Conservation (phyloP, 2,329 filamentous ascomycete genomes). For the Verticillium isaacii region DNA sequence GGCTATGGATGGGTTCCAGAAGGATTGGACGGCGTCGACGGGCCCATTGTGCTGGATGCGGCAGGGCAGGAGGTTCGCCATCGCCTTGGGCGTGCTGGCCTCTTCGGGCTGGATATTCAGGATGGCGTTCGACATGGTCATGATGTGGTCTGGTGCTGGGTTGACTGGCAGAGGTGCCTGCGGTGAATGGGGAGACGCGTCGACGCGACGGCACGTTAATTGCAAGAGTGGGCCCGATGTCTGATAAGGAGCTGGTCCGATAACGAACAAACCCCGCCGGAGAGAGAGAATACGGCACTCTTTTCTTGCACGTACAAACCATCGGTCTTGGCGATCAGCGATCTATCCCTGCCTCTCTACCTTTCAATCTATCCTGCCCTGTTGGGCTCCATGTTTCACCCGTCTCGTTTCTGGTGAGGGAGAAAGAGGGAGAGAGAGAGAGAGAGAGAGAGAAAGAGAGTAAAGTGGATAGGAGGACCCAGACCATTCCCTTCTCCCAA, state of each 20-base stretch:
- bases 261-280: background rate
- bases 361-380: too few relatives aligned
- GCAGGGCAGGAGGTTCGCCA: constrained; percentile 74
- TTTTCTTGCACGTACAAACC: background rate
- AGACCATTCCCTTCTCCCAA: too few relatives aligned
- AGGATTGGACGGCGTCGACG: constrained; percentile 56
- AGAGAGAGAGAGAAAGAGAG: too few relatives aligned
- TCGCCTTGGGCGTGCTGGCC: constrained; percentile 30
- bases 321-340: background rate
- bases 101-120: constrained; percentile 29
- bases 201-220: background rate
- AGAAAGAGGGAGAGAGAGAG: too few relatives aligned
- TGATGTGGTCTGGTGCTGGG: background rate
- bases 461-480: too few relatives aligned
- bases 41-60: constrained; percentile 74
- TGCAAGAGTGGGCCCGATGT: background rate
- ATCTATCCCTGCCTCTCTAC: background rate
- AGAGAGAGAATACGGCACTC: background rate
- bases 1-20: constrained; percentile 61
- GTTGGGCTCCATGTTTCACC: background rate
- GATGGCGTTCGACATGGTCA: constrained; percentile 36
- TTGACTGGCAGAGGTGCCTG: background rate
- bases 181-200: background rate
- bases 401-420: background rate
- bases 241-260: background rate